Evolutionary conservation across 169 alveolate species (phyloP), one percentile per base, ranked within the genome.

Genomic region (Plasmodium gallinaceum): DNA sequence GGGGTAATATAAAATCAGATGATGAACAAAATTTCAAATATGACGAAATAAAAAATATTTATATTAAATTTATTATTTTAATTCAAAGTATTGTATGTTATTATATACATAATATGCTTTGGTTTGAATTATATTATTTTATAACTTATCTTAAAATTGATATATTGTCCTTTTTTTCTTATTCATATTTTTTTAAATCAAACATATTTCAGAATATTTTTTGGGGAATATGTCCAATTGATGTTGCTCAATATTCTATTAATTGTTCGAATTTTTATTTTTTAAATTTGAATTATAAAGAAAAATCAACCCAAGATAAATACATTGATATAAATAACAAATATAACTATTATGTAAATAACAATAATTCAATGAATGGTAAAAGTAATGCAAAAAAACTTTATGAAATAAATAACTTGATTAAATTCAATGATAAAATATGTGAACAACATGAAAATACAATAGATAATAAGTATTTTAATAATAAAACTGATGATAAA

Each of bases 161-260:
- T 39, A 42, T 86, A 9, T 62, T 60, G 8, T 86, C 92, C 37
- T 86, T 86, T 86, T 86, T 86, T 65, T 70, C 92, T 10, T 57
- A 71, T 32, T 18, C 75, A 1, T 71, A 86, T 64, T 70, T 86
- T 46, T 86, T 86, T 64, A 69, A 71, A 24, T 86, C 92, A 26
- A 86, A 32, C 70, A 57, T 70, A 39, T 86, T 86, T 64, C 86
- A 42, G 48, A 86, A 86, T 57, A 46, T 66, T 18, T 71, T 86
- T 86, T 86, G 92, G 92, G 92, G 92, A 12, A 71, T 86, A 46
- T 86, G 92, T 45, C 92, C 92, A 10, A 73, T 86, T 16, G 92
- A 86, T 57, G 70, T 86, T 0, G 39, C 75, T 18, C 92, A 60
- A 10, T 39, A 57, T 42, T 20, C 32, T 22, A 12, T 10, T 16